Conservation (phyloP, 2,329 filamentous ascomycete species). For the Sordariomycetes sp. region DNA sequence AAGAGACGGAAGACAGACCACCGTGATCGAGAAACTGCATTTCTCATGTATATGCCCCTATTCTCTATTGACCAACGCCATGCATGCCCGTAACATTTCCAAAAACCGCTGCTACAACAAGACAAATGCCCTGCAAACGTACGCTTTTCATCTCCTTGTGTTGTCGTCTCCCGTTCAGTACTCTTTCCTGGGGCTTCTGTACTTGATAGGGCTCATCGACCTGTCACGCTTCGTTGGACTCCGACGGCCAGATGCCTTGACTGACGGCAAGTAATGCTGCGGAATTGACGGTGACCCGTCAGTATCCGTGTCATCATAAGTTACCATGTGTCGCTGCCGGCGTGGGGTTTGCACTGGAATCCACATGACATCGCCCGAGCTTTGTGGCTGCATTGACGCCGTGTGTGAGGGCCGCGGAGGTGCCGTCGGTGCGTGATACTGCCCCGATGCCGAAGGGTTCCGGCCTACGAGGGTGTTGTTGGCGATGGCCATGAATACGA, state of each 20-base stretch:
- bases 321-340: slow-evolving; percentile 30
- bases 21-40: no score
- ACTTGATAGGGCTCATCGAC: slow-evolving; percentile 38
- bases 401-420: no score
- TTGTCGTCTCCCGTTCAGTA: slow-evolving; percentile 12
- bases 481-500: slow-evolving; percentile 37
- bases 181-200: slow-evolving; percentile 27
- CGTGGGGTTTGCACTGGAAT: slow-evolving; percentile 41
- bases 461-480: slow-evolving; percentile 38
- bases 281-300: slow-evolving; percentile 37
- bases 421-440: no score
- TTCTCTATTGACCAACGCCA: no score
- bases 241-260: slow-evolving; percentile 34
- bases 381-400: slow-evolving; percentile 1
- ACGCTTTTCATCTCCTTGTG: neutral
- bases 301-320: slow-evolving; percentile 41
- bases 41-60: no score
- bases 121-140: no score
- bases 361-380: slow-evolving; percentile 32
- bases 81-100: no score
- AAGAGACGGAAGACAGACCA: no score
- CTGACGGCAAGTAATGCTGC: slow-evolving; percentile 30
- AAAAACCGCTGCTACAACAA: no score
- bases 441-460: no score
- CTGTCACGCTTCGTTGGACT: slow-evolving; percentile 42